A percentile compares a stretch with the other conserved stretches of the same genome.
phyloP scores from a whole-genome alignment of 192 early-diverging fungal genomes.

The Paraglomus brasilianum region DNA sequence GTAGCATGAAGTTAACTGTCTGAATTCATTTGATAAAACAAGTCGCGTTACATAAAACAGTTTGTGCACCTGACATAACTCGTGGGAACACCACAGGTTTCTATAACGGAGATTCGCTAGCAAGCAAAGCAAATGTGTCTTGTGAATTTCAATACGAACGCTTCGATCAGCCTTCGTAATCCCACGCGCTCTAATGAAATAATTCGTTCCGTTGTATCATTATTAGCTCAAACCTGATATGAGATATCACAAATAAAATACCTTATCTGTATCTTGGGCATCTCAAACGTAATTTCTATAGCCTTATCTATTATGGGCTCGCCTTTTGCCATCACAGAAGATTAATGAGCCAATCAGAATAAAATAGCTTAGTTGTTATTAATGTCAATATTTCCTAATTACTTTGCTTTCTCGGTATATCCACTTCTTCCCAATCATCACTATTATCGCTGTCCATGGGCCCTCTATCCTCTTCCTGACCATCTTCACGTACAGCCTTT shows the following conservation, averaged over 20 bases:
- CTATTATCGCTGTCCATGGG: conserved; percentile 30
- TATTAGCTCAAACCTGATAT: not conserved
- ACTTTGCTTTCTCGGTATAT: conserved; percentile 26
- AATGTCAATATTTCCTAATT: not conserved
- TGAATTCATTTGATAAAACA: too few relatives aligned
- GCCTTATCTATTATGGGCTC: conserved; percentile 35
- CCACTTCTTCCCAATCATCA: conserved; percentile 51
- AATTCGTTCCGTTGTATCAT: not conserved
- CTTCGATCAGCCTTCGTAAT: conserved; percentile 53
- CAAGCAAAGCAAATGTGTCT: conserved; percentile 59
- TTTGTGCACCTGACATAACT: conserved; percentile 41
- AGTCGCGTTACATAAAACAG: too few relatives aligned
- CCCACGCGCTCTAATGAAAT: conserved; percentile 37
- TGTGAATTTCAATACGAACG: conserved; percentile 55
- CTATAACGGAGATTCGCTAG: conserved; percentile 52
- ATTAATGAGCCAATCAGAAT: not conserved
- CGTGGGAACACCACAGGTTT: conserved; percentile 57
- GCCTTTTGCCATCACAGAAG: not conserved
- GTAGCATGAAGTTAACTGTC: too few relatives aligned
- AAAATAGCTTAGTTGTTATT: not conserved
- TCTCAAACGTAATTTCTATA: conserved; percentile 37
- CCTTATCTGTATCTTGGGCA: conserved; percentile 29
- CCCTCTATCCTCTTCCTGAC: conserved; percentile 20
- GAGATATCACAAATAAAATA: not conserved
- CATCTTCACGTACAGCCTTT: conserved; percentile 1